phyloP scores from a whole-genome alignment of 768 basidiomycete species.

The Hemileccinum rubropunctum region DNA sequence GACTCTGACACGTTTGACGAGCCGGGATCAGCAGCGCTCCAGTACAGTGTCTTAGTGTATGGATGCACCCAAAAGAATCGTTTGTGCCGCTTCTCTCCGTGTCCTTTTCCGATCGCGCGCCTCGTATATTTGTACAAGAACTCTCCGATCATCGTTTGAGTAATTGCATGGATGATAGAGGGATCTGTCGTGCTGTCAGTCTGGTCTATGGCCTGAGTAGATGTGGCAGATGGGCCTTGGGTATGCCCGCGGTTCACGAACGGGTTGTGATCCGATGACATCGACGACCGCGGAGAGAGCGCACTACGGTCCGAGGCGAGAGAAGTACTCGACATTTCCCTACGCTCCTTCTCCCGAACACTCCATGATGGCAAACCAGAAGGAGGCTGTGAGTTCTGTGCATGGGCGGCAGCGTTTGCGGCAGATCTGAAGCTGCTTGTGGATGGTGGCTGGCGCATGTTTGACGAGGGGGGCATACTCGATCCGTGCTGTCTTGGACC shows the following conservation, averaged over 20 bases:
- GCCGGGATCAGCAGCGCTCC: constrained; percentile 94
- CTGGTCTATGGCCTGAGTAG: constrained; percentile 36
- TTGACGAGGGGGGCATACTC: constrained; percentile 70
- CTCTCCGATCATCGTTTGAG: constrained; percentile 99
- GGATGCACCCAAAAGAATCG: constrained; percentile 99
- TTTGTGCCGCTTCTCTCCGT: constrained; percentile 86
- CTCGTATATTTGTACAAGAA: constrained; percentile 98
- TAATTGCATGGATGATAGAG: constrained; percentile 90
- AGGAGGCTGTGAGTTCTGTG: constrained; percentile 42
- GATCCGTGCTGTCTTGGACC: constrained; percentile 60
- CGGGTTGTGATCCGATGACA: constrained; percentile 72
- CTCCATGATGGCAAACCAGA: constrained; percentile 47
- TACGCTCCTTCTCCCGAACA: constrained; percentile 51
- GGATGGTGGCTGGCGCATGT: constrained; percentile 69
- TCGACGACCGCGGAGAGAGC: constrained; percentile 74
- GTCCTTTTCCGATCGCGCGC: constrained; percentile 82
- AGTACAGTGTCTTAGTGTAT: constrained; percentile 96
- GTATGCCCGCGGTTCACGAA: constrained; percentile 41
- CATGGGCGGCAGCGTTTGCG: constrained; percentile 55
- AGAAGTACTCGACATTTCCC: constrained; percentile 65
- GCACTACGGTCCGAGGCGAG: constrained; percentile 67
- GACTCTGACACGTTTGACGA: constrained; percentile 85
- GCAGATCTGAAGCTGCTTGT: constrained; percentile 83
- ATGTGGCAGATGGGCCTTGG: constrained; percentile 40
- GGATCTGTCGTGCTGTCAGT: constrained; percentile 72